Evolutionary conservation across 1,284 basidiomycete genomes (phyloP).

Genomic region (Lentinula novae-zelandiae): DNA sequence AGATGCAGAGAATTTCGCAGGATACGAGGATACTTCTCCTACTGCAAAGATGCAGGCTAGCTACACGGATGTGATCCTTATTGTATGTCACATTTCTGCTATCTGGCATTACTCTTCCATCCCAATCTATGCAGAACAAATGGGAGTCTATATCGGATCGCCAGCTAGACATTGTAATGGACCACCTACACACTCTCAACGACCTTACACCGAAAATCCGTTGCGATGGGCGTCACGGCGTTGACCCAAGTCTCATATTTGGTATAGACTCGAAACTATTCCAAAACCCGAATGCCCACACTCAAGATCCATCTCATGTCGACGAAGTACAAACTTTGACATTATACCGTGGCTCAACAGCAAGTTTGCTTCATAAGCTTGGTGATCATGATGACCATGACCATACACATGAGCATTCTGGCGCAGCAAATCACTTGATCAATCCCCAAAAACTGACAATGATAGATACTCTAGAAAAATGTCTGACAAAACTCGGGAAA

Average conservation of each 20-base stretch:
- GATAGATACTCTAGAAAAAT: slow-evolving; percentile 31
- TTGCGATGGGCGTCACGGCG: slow-evolving; percentile 59
- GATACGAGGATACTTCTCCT: slow-evolving; percentile 86
- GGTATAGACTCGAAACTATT: slow-evolving; percentile 82
- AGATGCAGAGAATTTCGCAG: slow-evolving; percentile 85
- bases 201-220: slow-evolving; percentile 83
- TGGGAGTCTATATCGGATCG: slow-evolving; percentile 81
- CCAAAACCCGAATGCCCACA: slow-evolving; percentile 28
- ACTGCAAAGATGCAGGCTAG: slow-evolving; percentile 92
- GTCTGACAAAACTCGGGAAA: slow-evolving; percentile 55
- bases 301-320: slow-evolving; percentile 41
- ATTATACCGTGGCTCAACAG: slow-evolving; percentile 42
- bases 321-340: slow-evolving; percentile 83
- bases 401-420: slow-evolving; percentile 7
- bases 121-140: slow-evolving; percentile 59
- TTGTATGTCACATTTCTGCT: slow-evolving; percentile 46
- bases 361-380: slow-evolving; percentile 26
- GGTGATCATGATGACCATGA: slow-evolving; percentile 17
- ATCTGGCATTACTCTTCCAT: background rate
- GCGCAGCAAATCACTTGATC: background rate
- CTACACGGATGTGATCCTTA: slow-evolving; percentile 84
- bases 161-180: slow-evolving; percentile 74
- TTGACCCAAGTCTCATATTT: slow-evolving; percentile 77
- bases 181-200: slow-evolving; percentile 86
- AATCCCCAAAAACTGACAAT: background rate